phyloP scores from a whole-genome alignment of 2,329 filamentous ascomycete species.

The Apiospora aurea region DNA sequence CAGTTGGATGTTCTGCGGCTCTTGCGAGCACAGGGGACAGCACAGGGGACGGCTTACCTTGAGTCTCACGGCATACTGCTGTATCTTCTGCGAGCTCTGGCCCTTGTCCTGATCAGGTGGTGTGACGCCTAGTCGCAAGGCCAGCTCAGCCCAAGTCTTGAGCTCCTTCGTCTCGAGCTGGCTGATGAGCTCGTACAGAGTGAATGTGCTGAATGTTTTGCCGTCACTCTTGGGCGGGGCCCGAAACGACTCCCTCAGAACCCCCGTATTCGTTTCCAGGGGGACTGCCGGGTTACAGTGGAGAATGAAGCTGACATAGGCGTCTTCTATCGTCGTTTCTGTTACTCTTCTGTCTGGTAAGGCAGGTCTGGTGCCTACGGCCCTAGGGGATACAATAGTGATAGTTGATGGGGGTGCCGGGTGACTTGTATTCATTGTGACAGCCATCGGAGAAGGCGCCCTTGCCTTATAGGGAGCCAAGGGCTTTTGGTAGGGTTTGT shows the following conservation, averaged over 20 bases:
- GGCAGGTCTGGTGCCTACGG: constrained; percentile 38
- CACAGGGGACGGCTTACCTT: constrained; percentile 64
- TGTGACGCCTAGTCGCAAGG: constrained; percentile 86
- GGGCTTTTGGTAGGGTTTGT: neutral
- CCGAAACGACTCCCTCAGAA: constrained; percentile 78
- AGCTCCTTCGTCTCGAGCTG: constrained; percentile 83
- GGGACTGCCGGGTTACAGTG: constrained; percentile 88
- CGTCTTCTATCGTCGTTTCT: constrained; percentile 76
- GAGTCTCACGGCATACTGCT: constrained; percentile 90
- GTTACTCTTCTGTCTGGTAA: constrained; percentile 75
- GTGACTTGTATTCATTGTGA: constrained; percentile 17
- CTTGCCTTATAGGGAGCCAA: neutral
- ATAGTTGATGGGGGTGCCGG: constrained; percentile 26
- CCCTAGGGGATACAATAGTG: constrained; percentile 38
- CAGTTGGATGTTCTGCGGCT: constrained; percentile 29
- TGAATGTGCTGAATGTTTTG: constrained; percentile 82
- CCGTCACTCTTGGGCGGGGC: constrained; percentile 86
- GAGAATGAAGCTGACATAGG: constrained; percentile 84
- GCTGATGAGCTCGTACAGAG: constrained; percentile 78
- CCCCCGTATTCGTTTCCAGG: constrained; percentile 70
- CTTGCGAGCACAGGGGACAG: neutral
- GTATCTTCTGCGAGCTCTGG: constrained; percentile 90
- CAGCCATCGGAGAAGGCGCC: neutral
- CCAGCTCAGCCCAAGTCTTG: constrained; percentile 91
- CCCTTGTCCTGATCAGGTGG: constrained; percentile 82